These are phyloP conservation scores for Senna tora DNA, from an alignment of 306 rosid genomes.

Conservation along the genomic window DNA sequence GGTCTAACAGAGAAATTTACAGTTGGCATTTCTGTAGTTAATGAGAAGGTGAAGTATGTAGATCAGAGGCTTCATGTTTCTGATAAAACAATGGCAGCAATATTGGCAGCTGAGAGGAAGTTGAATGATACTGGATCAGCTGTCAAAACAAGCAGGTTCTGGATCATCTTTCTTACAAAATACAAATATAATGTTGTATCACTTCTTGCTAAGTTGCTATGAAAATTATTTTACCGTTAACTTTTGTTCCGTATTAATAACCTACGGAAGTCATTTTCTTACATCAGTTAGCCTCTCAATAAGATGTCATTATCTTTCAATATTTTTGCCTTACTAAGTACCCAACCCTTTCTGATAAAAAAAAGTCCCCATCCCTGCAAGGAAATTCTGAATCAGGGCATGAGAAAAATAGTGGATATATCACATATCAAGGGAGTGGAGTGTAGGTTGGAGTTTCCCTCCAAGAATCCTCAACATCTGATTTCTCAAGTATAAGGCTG, in stretches of 20 bases:
- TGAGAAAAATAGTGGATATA: not conserved
- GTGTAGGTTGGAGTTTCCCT: not conserved
- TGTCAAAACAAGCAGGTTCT: slow-evolving; percentile 74
- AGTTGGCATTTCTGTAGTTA: slow-evolving; percentile 65
- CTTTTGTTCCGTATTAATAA: not conserved
- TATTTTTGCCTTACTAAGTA: not conserved
- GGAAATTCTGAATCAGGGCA: not conserved
- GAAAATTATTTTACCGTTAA: slow-evolving; percentile 1
- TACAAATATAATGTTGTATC: not conserved
- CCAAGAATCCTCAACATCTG: not conserved
- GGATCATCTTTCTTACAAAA: not conserved
- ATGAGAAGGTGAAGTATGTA: slow-evolving; percentile 69
- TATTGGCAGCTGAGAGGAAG: slow-evolving; percentile 70
- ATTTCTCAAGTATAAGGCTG: not conserved
- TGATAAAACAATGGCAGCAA: slow-evolving; percentile 71
- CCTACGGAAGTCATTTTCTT: not conserved
- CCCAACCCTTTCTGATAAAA: too few relatives aligned
- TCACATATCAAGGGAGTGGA: not conserved
- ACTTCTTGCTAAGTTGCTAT: not conserved
- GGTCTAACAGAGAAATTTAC: slow-evolving; percentile 67
- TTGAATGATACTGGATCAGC: slow-evolving; percentile 72
- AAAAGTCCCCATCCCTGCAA: not conserved
- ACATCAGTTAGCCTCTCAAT: not conserved
- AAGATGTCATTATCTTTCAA: not conserved
- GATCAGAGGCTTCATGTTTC: slow-evolving; percentile 74